Percentiles rank a stretch among this genome's conserved stretches.
phyloP scores from a whole-genome alignment of 1,284 basidiomycete genomes.

The Microbotryum saponariae region DNA sequence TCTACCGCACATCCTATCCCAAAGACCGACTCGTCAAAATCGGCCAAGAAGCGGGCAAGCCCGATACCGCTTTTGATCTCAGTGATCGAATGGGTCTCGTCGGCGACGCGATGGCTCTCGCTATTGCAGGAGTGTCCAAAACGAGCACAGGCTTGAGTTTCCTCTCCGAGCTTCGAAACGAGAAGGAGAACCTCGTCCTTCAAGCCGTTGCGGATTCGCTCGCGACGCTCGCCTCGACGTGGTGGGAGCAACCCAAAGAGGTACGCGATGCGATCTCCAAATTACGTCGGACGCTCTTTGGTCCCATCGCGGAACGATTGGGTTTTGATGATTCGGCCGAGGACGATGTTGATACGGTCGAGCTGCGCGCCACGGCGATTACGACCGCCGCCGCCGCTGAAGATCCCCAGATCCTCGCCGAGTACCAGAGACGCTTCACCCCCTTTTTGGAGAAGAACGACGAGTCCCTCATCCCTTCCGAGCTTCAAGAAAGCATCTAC shows the following conservation, averaged over 20 bases:
- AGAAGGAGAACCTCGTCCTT: constrained; percentile 64
- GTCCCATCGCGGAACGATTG: constrained; percentile 66
- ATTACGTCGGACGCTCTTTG: constrained; percentile 50
- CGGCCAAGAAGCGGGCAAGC: constrained; percentile 65
- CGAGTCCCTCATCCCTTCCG: constrained; percentile 67
- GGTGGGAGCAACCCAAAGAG: constrained; percentile 72
- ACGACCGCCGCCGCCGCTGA: constrained; percentile 49
- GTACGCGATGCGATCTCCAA: constrained; percentile 55
- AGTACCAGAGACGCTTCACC: constrained; percentile 66
- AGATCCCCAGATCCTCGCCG: constrained; percentile 51
- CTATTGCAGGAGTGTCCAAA: constrained; percentile 41
- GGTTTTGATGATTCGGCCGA: constrained; percentile 65
- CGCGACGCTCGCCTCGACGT: constrained; percentile 54
- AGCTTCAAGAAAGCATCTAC: constrained; percentile 56
- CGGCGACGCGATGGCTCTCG: constrained; percentile 42
- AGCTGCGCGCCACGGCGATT: constrained; percentile 71
- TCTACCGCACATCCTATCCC: constrained; percentile 84
- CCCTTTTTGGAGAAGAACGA: constrained; percentile 65
- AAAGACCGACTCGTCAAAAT: constrained; percentile 71
- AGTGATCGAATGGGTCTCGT: constrained; percentile 41
- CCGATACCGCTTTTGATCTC: constrained; percentile 60
- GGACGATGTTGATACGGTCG: constrained; percentile 65
- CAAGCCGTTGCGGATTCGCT: constrained; percentile 55
- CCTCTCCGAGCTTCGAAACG: constrained; percentile 25
- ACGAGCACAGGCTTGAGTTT: constrained; percentile 40